phyloP scores from a whole-genome alignment of 192 early-diverging fungal genomes.

The Coemansia brasiliensis region DNA sequence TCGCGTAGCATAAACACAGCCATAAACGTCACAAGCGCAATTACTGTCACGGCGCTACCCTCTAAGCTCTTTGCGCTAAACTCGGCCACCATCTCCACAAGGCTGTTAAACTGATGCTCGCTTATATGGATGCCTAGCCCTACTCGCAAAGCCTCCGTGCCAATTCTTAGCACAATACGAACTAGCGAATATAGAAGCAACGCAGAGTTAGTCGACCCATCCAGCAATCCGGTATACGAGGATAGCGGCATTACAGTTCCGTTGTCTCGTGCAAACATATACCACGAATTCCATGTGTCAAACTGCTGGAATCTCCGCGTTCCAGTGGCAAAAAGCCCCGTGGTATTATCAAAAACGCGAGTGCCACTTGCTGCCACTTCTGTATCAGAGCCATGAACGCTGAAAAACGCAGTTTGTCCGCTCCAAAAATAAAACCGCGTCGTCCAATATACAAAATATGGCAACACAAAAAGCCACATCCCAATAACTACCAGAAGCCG shows the following conservation, averaged over 20 bases:
- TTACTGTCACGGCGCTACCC: constrained; percentile 76
- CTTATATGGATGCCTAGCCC: constrained; percentile 19
- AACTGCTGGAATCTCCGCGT: constrained; percentile 31
- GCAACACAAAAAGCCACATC: constrained; percentile 82
- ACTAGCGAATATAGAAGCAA: constrained; percentile 29
- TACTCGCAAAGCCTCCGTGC: constrained; percentile 8
- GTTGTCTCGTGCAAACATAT: constrained; percentile 14
- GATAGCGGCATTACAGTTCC: constrained; percentile 18
- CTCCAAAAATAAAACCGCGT: constrained; percentile 86
- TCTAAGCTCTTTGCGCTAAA: constrained; percentile 75
- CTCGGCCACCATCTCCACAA: constrained; percentile 26
- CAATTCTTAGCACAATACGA: constrained; percentile 12
- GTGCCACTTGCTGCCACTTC: no score
- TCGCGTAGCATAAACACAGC: constrained; percentile 82
- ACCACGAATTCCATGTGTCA: constrained; percentile 46
- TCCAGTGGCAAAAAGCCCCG: not conserved
- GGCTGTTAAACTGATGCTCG: constrained; percentile 16
- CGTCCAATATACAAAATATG: constrained; percentile 79
- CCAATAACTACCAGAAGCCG: constrained; percentile 64
- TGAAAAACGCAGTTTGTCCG: constrained; percentile 50
- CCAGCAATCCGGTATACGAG: constrained; percentile 42
- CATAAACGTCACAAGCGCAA: constrained; percentile 78
- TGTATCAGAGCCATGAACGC: no score
- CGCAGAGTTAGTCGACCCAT: constrained; percentile 32
- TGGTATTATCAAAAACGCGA: not conserved